Evolutionary conservation across 139 green algal genomes (phyloP).

Genomic region (Chlamydomonas asymmetrica): DNA sequence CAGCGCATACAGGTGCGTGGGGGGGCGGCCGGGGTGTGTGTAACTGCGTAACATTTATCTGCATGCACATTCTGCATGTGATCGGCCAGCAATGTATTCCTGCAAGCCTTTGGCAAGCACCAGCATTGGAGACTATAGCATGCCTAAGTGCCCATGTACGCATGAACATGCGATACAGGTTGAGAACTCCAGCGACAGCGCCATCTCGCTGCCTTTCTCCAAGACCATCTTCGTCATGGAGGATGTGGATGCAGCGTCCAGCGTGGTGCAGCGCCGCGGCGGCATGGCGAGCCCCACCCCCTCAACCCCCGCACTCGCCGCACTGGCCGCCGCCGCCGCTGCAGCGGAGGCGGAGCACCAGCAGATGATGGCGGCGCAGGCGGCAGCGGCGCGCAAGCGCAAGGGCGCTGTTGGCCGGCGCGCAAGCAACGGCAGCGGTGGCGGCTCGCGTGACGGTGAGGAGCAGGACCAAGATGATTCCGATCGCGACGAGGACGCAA

Average conservation of each 20-base stretch:
- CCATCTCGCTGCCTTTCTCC: slow-evolving; percentile 38
- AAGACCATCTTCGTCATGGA: slow-evolving; percentile 65
- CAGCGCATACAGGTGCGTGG: slow-evolving; percentile 30
- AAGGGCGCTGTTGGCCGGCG: background rate
- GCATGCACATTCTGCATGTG: no score
- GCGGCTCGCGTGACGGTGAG: no score
- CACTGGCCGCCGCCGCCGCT: background rate
- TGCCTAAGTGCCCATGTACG: no score
- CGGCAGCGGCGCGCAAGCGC: background rate
- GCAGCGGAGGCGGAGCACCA: background rate
- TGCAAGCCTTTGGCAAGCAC: no score
- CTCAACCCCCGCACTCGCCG: background rate
- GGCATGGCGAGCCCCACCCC: background rate
- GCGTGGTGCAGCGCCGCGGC: slow-evolving; percentile 24
- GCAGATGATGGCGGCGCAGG: background rate
- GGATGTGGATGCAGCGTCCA: slow-evolving; percentile 49
- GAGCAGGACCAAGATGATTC: no score
- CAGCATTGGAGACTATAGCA: no score
- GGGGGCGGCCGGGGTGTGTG: no score
- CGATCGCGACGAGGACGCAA: no score
- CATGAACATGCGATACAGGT: no score
- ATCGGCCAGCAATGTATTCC: no score
- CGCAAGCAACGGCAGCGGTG: background rate
- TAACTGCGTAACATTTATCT: no score
- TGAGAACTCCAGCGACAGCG: slow-evolving; percentile 8